These are phyloP conservation scores for Pseudogymnoascus sp. DNA, from an alignment of 2,329 filamentous ascomycete genomes.

Conservation along the genomic window DNA sequence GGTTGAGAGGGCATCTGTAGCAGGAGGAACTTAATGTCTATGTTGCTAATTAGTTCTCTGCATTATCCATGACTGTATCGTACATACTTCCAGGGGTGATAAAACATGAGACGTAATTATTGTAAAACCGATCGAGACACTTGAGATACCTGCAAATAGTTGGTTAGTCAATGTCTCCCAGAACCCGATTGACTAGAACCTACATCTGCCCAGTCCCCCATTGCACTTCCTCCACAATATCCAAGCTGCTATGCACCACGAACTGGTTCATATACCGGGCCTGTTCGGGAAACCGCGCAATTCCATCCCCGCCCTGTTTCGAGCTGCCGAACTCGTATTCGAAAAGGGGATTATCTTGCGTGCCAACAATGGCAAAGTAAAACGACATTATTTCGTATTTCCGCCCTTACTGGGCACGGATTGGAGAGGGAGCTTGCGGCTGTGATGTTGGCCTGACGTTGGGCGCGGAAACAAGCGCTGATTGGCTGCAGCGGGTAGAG, in stretches of 20 bases:
- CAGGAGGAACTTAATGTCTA: slow-evolving; percentile 80
- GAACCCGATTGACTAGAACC: slow-evolving; percentile 23
- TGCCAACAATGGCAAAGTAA: slow-evolving; percentile 95
- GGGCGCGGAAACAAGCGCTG: slow-evolving; percentile 15
- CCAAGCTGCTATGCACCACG: slow-evolving; percentile 85
- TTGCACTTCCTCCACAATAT: slow-evolving; percentile 93
- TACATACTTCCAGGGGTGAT: slow-evolving; percentile 66
- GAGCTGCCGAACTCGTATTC: slow-evolving; percentile 96
- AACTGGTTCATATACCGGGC: slow-evolving; percentile 95
- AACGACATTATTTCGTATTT: slow-evolving; percentile 66
- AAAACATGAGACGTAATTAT: slow-evolving; percentile 91
- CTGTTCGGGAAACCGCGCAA: slow-evolving; percentile 79
- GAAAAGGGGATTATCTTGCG: slow-evolving; percentile 91
- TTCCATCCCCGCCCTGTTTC: slow-evolving; percentile 88
- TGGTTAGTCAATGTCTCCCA: slow-evolving; percentile 11
- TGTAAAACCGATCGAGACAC: slow-evolving; percentile 92
- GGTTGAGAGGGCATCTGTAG: slow-evolving; percentile 67
- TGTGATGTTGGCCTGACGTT: slow-evolving; percentile 10
- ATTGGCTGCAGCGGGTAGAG: slow-evolving; percentile 20
- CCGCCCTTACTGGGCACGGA: slow-evolving; percentile 23
- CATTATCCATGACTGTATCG: neutral
- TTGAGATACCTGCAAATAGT: slow-evolving; percentile 74
- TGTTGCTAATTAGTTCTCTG: neutral
- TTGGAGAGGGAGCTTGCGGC: slow-evolving; percentile 4
- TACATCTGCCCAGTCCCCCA: slow-evolving; percentile 84